phyloP scores from a whole-genome alignment of 75 land plant species.

The Sequoiadendron giganteum region DNA sequence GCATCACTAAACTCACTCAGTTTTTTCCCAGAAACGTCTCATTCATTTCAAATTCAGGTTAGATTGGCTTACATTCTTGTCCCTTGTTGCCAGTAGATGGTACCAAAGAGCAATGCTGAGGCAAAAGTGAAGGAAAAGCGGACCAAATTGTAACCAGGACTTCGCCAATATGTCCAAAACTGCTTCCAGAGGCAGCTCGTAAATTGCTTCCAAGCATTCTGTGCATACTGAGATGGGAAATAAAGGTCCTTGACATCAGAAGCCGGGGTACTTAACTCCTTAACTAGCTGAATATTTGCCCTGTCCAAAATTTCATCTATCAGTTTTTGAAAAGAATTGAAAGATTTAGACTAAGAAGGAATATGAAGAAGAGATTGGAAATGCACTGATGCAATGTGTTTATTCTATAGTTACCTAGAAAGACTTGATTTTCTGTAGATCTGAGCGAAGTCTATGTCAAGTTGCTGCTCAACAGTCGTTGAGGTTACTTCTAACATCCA shows the following conservation, averaged over 20 bases:
- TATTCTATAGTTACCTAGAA: not conserved
- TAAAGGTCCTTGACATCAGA: not conserved
- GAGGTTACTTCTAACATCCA: not conserved
- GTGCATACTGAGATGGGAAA: not conserved
- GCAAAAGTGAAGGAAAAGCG: conserved; percentile 56
- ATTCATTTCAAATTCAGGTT: no score
- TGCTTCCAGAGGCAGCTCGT: conserved; percentile 56
- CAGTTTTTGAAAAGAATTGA: not conserved
- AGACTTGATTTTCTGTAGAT: not conserved
- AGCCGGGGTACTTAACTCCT: not conserved
- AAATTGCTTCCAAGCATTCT: not conserved
- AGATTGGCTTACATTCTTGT: conserved; percentile 40
- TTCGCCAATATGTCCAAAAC: conserved; percentile 63
- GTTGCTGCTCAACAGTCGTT: not conserved
- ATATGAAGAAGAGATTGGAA: not conserved
- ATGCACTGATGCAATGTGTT: not conserved
- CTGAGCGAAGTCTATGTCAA: not conserved
- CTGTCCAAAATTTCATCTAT: not conserved
- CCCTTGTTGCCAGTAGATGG: conserved; percentile 64
- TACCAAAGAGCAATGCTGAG: conserved; percentile 43
- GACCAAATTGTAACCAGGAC: conserved; percentile 60
- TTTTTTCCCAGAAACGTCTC: no score
- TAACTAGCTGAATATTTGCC: not conserved
- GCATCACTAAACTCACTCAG: no score
- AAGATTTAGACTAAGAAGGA: not conserved